Evolutionary conservation across 129 eudicot genomes (phyloP).

Genomic region (Ambrosia artemisiifolia): DNA sequence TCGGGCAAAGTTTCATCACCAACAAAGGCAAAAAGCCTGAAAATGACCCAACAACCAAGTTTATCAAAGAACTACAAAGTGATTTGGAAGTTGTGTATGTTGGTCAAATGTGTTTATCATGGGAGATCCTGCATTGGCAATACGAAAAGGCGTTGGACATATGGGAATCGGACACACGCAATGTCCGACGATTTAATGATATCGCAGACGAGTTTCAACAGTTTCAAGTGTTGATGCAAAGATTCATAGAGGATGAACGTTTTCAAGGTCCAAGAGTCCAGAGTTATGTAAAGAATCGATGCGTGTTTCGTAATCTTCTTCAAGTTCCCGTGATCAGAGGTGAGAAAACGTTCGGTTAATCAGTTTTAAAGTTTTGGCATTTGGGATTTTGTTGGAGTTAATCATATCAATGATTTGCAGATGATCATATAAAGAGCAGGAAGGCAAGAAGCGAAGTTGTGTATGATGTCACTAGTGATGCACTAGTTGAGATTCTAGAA

Average conservation of each 20-base stretch:
- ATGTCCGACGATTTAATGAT: constrained; percentile 52
- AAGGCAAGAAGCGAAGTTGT: constrained; percentile 46
- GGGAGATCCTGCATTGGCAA: constrained; percentile 94
- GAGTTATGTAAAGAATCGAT: constrained; percentile 63
- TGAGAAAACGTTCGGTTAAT: constrained; percentile 4
- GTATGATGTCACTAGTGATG: constrained; percentile 55
- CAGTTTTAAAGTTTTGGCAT: background rate
- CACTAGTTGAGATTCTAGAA: constrained; percentile 75
- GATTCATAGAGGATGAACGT: constrained; percentile 79
- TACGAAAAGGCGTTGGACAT: constrained; percentile 81
- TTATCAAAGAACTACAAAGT: constrained; percentile 62
- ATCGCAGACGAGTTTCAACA: constrained; percentile 90
- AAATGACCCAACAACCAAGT: constrained; percentile 55
- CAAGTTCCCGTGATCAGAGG: constrained; percentile 97
- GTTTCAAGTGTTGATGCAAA: constrained; percentile 86
- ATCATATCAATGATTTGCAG: constrained; percentile 40
- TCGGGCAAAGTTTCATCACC: constrained; percentile 46
- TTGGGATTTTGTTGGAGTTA: background rate
- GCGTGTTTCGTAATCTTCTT: constrained; percentile 67
- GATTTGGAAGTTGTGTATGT: constrained; percentile 87
- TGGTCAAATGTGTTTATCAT: constrained; percentile 95
- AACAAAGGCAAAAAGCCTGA: constrained; percentile 47
- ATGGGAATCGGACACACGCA: constrained; percentile 80
- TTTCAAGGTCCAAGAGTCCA: constrained; percentile 85
- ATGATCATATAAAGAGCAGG: constrained; percentile 44